Conservation (phyloP, 257 asterid genomes). For the Salvia miltiorrhiza region DNA sequence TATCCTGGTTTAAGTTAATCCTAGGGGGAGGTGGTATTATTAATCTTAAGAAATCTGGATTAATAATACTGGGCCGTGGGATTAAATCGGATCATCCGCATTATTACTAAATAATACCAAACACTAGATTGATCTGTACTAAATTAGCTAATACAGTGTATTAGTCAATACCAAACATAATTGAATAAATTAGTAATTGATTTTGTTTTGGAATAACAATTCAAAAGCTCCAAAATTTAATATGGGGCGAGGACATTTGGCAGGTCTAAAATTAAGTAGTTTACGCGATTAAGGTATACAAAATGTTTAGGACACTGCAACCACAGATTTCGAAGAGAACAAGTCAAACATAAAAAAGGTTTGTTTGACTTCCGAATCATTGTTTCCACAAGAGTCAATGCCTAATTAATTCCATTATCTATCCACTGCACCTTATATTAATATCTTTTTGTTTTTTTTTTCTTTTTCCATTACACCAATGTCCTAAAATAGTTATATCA, state of each 20-base stretch:
- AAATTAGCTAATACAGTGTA: too few species aligned
- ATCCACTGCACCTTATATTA: background rate
- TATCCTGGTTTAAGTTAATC: too few species aligned
- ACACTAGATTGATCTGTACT: too few species aligned
- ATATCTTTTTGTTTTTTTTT: background rate
- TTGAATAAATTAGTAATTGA: background rate
- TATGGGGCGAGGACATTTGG: background rate
- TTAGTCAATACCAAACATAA: too few species aligned
- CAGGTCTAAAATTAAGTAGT: background rate
- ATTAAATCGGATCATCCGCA: too few species aligned
- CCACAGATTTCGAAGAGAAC: constrained; percentile 2
- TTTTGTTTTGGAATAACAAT: background rate
- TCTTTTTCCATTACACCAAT: background rate
- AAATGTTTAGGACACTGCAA: background rate
- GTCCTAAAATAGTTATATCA: too few species aligned
- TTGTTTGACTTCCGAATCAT: background rate
- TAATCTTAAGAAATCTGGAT: too few species aligned
- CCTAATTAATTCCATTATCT: background rate
- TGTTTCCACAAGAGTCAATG: background rate
- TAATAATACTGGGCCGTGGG: too few species aligned
- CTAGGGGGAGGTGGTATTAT: too few species aligned
- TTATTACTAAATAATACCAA: too few species aligned
- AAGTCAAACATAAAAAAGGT: constrained; percentile 18
- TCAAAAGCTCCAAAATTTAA: background rate
- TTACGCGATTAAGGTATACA: background rate